Conservation (phyloP, 129 eudicot genomes). For the Escallonia rubra region DNA sequence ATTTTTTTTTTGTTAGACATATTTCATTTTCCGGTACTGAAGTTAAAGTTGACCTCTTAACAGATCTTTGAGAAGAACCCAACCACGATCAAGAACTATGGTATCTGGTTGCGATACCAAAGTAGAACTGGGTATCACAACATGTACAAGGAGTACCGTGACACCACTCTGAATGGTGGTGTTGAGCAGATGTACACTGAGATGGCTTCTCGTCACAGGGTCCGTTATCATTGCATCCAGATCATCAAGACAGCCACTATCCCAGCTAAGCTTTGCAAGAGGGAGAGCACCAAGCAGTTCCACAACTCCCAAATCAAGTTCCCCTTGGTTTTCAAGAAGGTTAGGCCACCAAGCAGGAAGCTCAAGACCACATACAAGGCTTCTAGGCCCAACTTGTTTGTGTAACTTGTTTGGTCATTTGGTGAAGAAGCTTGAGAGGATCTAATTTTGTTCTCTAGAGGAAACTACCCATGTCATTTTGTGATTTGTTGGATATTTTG, state of each 20-base stretch:
- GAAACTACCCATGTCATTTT: not conserved
- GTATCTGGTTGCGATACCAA: not conserved
- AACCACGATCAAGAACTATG: not conserved
- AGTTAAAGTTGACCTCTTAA: too few species aligned
- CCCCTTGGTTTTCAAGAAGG: constrained; percentile 15
- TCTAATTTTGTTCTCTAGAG: not conserved
- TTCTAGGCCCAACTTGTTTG: constrained; percentile 26
- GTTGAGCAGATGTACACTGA: constrained; percentile 30
- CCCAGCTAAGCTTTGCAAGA: constrained; percentile 30
- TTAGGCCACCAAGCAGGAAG: constrained; percentile 34
- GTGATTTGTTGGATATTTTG: not conserved
- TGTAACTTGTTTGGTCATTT: constrained; percentile 6
- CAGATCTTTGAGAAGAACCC: constrained; percentile 1
- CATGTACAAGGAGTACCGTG: constrained; percentile 21
- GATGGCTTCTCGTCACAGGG: constrained; percentile 34
- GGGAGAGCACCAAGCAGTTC: constrained; percentile 37
- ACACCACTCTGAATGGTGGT: constrained; percentile 25
- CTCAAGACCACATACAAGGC: constrained; percentile 40
- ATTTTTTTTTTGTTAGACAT: too few species aligned
- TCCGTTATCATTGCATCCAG: constrained; percentile 13
- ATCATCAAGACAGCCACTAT: constrained; percentile 35
- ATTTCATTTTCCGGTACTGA: too few species aligned
- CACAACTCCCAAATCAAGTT: constrained; percentile 30
- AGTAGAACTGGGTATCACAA: constrained; percentile 16
- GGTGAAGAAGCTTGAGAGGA: not conserved